These are phyloP conservation scores for Tuber microsphaerosporum DNA, from an alignment of 495 filamentous ascomycete genomes.

Conservation along the genomic window DNA sequence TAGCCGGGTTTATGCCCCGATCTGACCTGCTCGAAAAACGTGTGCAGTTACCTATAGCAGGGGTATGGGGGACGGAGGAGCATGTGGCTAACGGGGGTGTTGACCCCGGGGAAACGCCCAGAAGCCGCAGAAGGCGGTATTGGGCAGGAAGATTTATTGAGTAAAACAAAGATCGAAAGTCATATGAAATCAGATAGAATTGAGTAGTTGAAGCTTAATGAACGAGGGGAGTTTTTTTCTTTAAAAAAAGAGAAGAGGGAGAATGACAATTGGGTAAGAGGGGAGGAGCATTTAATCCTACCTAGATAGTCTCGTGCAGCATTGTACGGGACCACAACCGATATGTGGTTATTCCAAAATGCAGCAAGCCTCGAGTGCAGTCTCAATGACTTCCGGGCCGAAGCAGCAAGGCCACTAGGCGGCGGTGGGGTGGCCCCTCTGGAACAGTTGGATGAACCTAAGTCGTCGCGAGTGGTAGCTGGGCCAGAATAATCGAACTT, in stretches of 20 bases:
- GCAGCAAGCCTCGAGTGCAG: conserved; percentile 24
- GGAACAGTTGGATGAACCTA: not conserved
- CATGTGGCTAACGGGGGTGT: not conserved
- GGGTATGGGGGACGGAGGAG: not conserved
- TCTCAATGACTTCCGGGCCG: not conserved
- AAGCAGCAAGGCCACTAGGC: not conserved
- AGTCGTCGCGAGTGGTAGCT: not conserved
- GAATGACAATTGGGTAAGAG: conserved; percentile 11
- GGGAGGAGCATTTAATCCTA: conserved; percentile 39
- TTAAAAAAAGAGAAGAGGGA: conserved; percentile 4
- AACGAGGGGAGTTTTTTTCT: not conserved
- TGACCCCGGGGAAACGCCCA: not conserved
- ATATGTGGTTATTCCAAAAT: conserved; percentile 48
- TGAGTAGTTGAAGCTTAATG: conserved; percentile 32
- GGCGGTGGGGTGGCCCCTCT: not conserved
- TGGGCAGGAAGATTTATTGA: not conserved
- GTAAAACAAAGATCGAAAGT: not conserved
- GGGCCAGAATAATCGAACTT: not conserved
- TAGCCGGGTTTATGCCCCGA: conserved; percentile 18
- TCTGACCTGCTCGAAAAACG: not conserved
- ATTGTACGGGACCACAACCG: conserved; percentile 45
- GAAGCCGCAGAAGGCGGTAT: not conserved
- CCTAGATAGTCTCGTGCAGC: conserved; percentile 52
- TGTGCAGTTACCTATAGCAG: not conserved
- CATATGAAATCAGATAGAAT: conserved; percentile 12